Base-by-base conservation (phyloP, 2,329 filamentous ascomycete genomes). In the Fusarium albidum region DNA sequence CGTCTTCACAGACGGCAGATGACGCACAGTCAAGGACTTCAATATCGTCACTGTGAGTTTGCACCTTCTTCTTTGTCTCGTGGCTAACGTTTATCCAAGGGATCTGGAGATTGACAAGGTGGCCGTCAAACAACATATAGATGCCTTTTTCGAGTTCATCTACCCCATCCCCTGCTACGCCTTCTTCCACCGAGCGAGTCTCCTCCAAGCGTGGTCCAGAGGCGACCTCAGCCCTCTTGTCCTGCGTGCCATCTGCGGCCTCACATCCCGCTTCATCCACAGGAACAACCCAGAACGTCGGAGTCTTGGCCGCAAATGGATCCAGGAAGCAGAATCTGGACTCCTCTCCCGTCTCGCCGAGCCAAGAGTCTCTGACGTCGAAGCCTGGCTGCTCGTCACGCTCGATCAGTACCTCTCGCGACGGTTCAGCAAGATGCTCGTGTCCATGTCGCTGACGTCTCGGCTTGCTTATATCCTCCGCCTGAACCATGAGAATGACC, bases 341-440 rank as follows among this genome's bases (percentile, higher is more conserved):
- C 55, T 67, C 1, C 34, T 65, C 4, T 34, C 43, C 9, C 42
- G 49, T 8, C 35, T 62, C 0, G 39, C 52, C 18, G 33, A 59
- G 18, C 64, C 64, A 5, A 35, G 38, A 0, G 37, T 59, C 17
- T 66, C 64, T 0, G 62, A 66, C 6, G 48, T 67, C 3, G 64
- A 66, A 31, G 55, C 64, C 1, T 61, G 59, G 32, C 29, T 66
- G 14, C 60, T 67, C 1, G 43, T 59, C 1, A 59, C 62, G 2
- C 9, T 67, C 2, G 59, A 64, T 10, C 62, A 67, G 7, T 54
- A 57, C 13, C 37, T 66, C 3, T 44, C 62, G 1, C 52, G 64
- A 2, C 51, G 53, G 3, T 65, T 67, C 9, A 51, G 52, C 3
- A 66, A 67, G 31, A 60, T 65, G 61, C 50, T 67, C 2, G 49